Conservation (phyloP, 2,329 filamentous ascomycete genomes). For the Dactylellina sp. region DNA sequence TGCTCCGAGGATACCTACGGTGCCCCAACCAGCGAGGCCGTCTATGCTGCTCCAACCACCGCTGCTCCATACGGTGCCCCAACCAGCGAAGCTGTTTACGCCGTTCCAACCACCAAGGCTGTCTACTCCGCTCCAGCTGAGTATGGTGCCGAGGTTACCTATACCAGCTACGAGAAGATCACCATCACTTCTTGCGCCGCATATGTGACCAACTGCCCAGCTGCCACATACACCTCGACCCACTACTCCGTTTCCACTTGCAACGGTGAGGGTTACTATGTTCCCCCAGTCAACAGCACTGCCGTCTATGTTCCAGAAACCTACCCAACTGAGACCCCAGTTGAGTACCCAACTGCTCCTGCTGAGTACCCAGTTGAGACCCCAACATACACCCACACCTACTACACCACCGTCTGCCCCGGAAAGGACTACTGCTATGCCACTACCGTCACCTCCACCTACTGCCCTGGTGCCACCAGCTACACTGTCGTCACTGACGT, state of each 20-base stretch:
- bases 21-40: conserved; percentile 26
- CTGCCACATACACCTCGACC: conserved; percentile 43
- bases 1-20: conserved; percentile 36
- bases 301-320: conserved; percentile 20
- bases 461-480: conserved; percentile 30
- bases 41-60: conserved; percentile 16
- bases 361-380: conserved; percentile 23
- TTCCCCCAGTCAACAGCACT: conserved; percentile 30
- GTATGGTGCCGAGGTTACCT: conserved; percentile 48
- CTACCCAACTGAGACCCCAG: conserved; percentile 9
- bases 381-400: conserved; percentile 45
- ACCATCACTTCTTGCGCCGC: conserved; percentile 41
- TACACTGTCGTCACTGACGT: conserved; percentile 3
- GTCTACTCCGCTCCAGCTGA: conserved; percentile 30
- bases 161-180: conserved; percentile 51
- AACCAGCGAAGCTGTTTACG: conserved; percentile 27
- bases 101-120: conserved; percentile 16
- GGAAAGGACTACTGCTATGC: conserved; percentile 53
- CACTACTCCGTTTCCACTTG: conserved; percentile 52
- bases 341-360: conserved; percentile 10
- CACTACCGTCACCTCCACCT: conserved; percentile 52
- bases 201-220: conserved; percentile 51
- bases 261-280: conserved; percentile 25
- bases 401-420: conserved; percentile 55
- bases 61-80: conserved; percentile 12